Evolutionary conservation across 139 green algal species (phyloP).

Genomic region (Mesostigma viride): DNA sequence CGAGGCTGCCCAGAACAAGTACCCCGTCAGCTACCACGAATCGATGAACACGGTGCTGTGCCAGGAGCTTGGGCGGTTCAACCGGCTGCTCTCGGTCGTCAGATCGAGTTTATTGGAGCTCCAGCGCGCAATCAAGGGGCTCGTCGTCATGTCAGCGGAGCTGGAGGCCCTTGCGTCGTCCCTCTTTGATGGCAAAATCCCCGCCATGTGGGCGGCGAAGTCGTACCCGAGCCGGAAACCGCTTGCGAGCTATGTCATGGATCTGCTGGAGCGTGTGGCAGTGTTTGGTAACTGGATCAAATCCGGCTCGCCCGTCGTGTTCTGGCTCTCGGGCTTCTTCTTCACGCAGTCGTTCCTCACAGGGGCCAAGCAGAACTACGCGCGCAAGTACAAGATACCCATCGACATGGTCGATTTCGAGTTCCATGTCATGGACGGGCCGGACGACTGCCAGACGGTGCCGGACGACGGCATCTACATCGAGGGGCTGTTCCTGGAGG

Average conservation of each 20-base stretch:
- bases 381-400: conserved; percentile 51
- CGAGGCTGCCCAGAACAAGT: conserved; percentile 45
- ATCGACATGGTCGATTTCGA: conserved; percentile 71
- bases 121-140: conserved; percentile 60
- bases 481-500: conserved; percentile 65
- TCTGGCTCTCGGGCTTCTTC: conserved; percentile 74
- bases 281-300: conserved; percentile 65
- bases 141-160: conserved; percentile 63
- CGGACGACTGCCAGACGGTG: conserved; percentile 14
- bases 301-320: conserved; percentile 46
- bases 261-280: conserved; percentile 50
- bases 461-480: conserved; percentile 62
- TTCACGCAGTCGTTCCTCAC: conserved; percentile 81
- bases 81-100: conserved; percentile 47
- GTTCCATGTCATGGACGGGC: conserved; percentile 51
- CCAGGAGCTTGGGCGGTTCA: conserved; percentile 66
- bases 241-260: conserved; percentile 56
- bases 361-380: conserved; percentile 69
- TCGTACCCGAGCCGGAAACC: conserved; percentile 66
- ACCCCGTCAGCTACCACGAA: conserved; percentile 66
- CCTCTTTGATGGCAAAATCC: conserved; percentile 39
- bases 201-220: conserved; percentile 50
- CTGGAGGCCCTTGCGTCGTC: conserved; percentile 48
- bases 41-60: conserved; percentile 66
- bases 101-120: conserved; percentile 33